Conservation (phyloP, 495 filamentous ascomycete genomes). For the Niebla homalea region DNA sequence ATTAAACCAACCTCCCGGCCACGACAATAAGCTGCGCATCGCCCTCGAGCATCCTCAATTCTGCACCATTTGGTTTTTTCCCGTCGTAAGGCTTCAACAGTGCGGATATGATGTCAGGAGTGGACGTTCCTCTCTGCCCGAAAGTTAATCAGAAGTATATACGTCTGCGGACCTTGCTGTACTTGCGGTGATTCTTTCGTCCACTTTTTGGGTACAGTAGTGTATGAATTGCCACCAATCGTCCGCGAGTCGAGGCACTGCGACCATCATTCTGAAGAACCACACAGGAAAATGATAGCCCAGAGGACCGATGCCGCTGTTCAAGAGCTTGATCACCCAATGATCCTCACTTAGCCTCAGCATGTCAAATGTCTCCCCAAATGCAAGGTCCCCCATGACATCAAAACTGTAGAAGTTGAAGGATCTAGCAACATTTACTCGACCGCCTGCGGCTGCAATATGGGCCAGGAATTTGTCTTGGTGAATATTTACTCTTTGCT, state of each 20-base stretch:
- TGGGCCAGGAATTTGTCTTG: slow-evolving; percentile 18
- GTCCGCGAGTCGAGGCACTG: slow-evolving; percentile 18
- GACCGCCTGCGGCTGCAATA: slow-evolving; percentile 9
- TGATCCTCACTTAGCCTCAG: slow-evolving; percentile 23
- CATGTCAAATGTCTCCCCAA: slow-evolving; percentile 36
- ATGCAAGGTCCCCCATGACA: slow-evolving; percentile 39
- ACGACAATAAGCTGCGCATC: slow-evolving; percentile 9
- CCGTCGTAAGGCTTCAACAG: slow-evolving; percentile 22
- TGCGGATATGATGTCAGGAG: slow-evolving; percentile 24
- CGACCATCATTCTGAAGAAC: slow-evolving; percentile 24
- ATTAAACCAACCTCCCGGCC: no score
- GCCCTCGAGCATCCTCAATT: slow-evolving; percentile 5
- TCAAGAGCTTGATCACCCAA: slow-evolving; percentile 21
- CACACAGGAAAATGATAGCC: slow-evolving; percentile 28
- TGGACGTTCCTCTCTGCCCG: no score
- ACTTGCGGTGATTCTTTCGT: slow-evolving; percentile 14
- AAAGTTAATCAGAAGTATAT: no score
- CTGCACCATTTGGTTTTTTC: slow-evolving; percentile 13
- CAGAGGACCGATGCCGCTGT: slow-evolving; percentile 23
- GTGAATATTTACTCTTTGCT: slow-evolving; percentile 18
- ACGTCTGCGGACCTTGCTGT: no score
- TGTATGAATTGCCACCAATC: slow-evolving; percentile 21
- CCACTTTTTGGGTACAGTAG: slow-evolving; percentile 18
- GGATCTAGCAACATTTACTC: slow-evolving; percentile 30
- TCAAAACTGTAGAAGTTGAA: slow-evolving; percentile 37